Evolutionary conservation across 2,329 filamentous ascomycete genomes (phyloP).

Genomic region (Colletotrichum sp.): DNA sequence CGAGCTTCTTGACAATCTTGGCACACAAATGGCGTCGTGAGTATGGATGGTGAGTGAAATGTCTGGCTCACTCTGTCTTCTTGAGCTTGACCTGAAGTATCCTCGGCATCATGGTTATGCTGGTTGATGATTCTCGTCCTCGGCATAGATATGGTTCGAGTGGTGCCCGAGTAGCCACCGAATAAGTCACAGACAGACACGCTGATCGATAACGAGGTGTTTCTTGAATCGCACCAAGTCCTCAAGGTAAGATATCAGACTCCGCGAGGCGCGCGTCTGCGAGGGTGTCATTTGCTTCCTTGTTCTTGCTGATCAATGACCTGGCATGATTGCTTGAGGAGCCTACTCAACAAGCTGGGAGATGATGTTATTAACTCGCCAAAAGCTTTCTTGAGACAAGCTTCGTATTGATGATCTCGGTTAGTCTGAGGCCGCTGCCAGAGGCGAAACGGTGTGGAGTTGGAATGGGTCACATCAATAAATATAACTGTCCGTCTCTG

Average conservation of each 20-base stretch:
- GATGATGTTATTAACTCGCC: not conserved
- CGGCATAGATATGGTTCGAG: not conserved
- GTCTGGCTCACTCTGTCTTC: rapidly evolving
- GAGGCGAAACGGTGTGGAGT: too few species aligned
- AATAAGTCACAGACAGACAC: not conserved
- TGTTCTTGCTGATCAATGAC: too few species aligned
- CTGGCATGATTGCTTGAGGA: too few species aligned
- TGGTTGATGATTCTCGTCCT: rapidly evolving
- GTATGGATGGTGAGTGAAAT: not conserved
- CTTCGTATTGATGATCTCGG: rapidly evolving
- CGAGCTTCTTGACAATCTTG: rapidly evolving
- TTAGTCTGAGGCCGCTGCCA: too few species aligned
- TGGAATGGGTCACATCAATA: too few species aligned
- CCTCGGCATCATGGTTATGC: not conserved
- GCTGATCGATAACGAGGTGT: rapidly evolving
- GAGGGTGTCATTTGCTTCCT: not conserved
- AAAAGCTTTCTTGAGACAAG: rapidly evolving
- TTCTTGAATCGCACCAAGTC: rapidly evolving
- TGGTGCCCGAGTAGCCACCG: rapidly evolving
- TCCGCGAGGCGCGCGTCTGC: not conserved
- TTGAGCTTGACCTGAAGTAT: not conserved
- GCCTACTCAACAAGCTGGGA: not conserved
- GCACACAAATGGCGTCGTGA: not conserved
- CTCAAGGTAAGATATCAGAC: rapidly evolving
- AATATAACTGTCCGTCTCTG: too few species aligned